Evolutionary conservation across 495 filamentous ascomycete genomes (phyloP), one percentile per base, ranked within the genome.

Genomic region (Trichoderma erinaceum): DNA sequence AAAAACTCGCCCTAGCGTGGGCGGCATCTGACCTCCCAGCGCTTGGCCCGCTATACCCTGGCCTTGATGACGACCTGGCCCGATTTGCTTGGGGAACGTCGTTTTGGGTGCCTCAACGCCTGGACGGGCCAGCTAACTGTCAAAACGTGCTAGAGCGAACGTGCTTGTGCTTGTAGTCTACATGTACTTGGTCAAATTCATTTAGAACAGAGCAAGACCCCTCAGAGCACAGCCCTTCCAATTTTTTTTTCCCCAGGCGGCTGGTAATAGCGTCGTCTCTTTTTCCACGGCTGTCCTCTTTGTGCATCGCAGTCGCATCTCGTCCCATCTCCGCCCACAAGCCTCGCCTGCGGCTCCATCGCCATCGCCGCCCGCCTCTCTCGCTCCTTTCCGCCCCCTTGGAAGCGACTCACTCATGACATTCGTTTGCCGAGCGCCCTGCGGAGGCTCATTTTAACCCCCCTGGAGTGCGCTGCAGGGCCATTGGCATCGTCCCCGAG

Each of bases 371-470:
- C 50, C 56, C 56, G 15, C 56, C n/a, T 32, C 27, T 32, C 23
- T 32, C 56, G 4, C 23, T 25, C n/a, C 23, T 25, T 32, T 25
- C 16, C 21, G 23, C 56, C 56, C 56, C 56, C 16, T 61, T 61
- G 56, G 23, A 61, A 61, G 23, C 56, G 56, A 61, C 56, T 61
- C 56, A 61, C 56, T 61, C 56, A 61, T 61, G 56, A 61, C 56
- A 61, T 25, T 61, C 56, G 56, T 61, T 61, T 61, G 23, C 56
- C 27, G 56, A 23, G 56, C 25, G 56, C 56, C 56, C 56, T 61
- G 56, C 56, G 56, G 56, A 61, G 56, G 56, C 56, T 61, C 56
- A 61, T 61, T 61, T 61, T 61, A 61, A 61, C 56, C 56, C 56
- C 56, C 56, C 56, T 61, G 56, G 56, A 61, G 56, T 25, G 56